Evolutionary conservation across 2,329 filamentous ascomycete genomes (phyloP), one percentile per base, ranked within the genome.

Genomic region (Diatrype stigma): DNA sequence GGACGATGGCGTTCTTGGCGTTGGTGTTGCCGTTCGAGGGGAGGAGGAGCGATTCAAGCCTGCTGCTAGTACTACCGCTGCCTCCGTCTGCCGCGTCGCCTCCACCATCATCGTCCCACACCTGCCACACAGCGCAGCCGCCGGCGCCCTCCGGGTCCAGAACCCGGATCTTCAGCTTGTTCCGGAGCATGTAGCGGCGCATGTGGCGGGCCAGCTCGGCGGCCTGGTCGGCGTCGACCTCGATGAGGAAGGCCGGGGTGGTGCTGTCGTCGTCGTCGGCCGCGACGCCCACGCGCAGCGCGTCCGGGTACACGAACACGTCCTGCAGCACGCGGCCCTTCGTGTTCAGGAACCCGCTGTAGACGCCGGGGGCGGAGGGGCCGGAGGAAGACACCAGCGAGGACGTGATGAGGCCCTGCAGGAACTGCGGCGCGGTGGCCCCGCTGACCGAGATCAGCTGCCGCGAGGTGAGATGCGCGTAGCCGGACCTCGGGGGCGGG

Each of bases 321-420:
- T 99, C 94, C 73, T 93, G 82, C 42, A 96, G 74, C 10, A 99
- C 80, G 51, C 92, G 82, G 40, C 94, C 94, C 53, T 84, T 82
- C 7, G 93, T 90, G 59, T 88, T 96, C 40, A 99, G 77, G 63
- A 99, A 96, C 0, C 85, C 90, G 6, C 87, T 79, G 70, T 96
- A 97, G 67, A 87, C 85, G 3, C 84, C 86, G 69, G 68, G 2
- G 71, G 61, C 34, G 38, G 42, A 23, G 22, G 53, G n/a, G 55
- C 7, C 38, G 46, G 44, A 48, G 40, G 50, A 53, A 48, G 54
- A 63, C 1, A 47, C 47, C 56, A 90, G 80, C 56, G 85, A 87
- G 56, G 86, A 82, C 1, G 93, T 96, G 56, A 94, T 81, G 51
- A 96, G 82, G 49, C 93, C 92, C 68, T 97, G 91, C 2, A 99